A percentile compares a stretch with the other conserved stretches of the same genome.
phyloP scores from a whole-genome alignment of 345 rosid species.

The Geranium brycei region DNA sequence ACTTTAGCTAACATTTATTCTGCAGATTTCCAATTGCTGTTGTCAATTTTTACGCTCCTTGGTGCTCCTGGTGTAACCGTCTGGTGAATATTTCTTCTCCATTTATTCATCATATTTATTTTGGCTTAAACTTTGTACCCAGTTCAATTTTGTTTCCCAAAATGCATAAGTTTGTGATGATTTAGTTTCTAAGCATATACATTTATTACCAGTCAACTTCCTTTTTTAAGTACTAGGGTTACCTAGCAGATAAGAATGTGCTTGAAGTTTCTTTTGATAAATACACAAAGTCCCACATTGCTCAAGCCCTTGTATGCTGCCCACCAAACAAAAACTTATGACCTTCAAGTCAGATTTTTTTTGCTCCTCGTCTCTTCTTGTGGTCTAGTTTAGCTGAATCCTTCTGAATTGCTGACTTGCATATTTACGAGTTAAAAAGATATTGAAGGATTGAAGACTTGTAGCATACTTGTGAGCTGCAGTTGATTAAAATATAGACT shows the following conservation, averaged over 20 bases:
- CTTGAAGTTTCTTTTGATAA: no score
- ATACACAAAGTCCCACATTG: no score
- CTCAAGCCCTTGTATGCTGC: no score
- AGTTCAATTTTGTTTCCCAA: neutral
- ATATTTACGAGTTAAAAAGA: no score
- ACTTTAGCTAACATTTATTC: slow-evolving; percentile 4
- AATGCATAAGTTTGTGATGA: neutral
- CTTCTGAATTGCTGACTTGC: neutral
- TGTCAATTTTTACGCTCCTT: slow-evolving; percentile 92
- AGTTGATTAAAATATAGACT: neutral
- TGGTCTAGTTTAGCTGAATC: neutral
- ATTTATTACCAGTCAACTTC: no score
- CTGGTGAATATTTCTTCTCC: slow-evolving; percentile 40
- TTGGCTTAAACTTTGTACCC: no score
- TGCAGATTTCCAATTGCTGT: slow-evolving; percentile 77
- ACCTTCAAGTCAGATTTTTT: neutral
- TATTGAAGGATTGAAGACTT: neutral
- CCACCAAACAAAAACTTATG: no score
- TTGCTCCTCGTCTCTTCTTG: no score
- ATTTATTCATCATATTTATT: no score
- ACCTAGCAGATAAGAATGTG: no score
- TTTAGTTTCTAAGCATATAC: neutral
- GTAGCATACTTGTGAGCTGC: neutral
- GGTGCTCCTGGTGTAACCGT: slow-evolving; percentile 96
- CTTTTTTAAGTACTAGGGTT: no score